Conservation (phyloP, 768 basidiomycete species). For the Lactarius quietus region DNA sequence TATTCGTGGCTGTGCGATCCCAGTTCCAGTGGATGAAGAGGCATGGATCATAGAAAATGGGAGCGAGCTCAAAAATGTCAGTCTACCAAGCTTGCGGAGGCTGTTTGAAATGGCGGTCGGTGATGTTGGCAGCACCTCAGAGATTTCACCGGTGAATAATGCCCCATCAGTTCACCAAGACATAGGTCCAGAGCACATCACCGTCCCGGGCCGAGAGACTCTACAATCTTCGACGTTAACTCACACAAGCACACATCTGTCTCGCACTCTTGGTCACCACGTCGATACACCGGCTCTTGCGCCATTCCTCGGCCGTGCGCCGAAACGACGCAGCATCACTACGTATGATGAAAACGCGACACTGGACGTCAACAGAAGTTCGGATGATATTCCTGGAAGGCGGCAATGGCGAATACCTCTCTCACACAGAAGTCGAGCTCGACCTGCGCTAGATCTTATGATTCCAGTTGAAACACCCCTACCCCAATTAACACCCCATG, state of each 20-base stretch:
- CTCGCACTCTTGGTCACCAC: constrained; percentile 48
- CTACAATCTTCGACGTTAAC: constrained; percentile 18
- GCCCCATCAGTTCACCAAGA: not conserved
- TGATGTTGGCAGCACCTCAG: constrained; percentile 29
- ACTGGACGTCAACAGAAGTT: constrained; percentile 35
- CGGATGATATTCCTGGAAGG: constrained; percentile 2
- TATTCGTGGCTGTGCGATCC: constrained; percentile 43
- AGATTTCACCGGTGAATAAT: constrained; percentile 17
- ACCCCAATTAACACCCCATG: not conserved
- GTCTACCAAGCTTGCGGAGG: constrained; percentile 44
- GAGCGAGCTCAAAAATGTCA: constrained; percentile 40
- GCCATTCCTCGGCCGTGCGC: constrained; percentile 45
- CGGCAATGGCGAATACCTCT: constrained; percentile 39
- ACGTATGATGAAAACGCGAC: constrained; percentile 35
- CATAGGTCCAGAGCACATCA: constrained; percentile 4
- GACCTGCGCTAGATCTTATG: constrained; percentile 35
- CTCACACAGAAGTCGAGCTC: constrained; percentile 41
- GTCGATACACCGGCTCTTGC: constrained; percentile 50
- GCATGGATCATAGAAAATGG: constrained; percentile 37
- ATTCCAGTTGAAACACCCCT: not conserved
- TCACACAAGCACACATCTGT: constrained; percentile 37
- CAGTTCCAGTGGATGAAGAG: constrained; percentile 35
- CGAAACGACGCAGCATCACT: constrained; percentile 42
- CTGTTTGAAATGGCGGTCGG: constrained; percentile 52
- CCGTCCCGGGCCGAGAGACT: constrained; percentile 12